Conservation (phyloP, 2,329 filamentous ascomycete species). For the Colletotrichum limetticola region DNA sequence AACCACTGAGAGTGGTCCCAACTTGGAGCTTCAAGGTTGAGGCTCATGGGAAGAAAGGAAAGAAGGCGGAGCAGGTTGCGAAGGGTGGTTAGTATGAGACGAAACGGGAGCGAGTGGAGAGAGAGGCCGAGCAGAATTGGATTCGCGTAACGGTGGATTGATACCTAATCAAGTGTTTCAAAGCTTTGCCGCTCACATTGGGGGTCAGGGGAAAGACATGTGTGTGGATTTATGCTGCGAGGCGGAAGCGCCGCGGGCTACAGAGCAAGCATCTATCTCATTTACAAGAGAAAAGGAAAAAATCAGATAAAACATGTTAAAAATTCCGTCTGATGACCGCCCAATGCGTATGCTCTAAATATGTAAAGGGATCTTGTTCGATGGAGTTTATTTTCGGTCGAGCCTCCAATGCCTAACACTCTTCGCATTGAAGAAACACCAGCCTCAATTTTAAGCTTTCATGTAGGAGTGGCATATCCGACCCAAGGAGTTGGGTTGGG, state of each 20-base stretch:
- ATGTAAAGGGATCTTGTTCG: background rate
- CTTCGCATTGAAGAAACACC: conserved; percentile 16
- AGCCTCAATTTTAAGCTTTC: background rate
- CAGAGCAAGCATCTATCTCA: conserved; percentile 9
- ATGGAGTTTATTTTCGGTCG: background rate
- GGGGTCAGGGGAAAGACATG: conserved; percentile 10
- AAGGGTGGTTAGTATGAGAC: conserved; percentile 23
- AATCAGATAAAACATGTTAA: conserved; percentile 26
- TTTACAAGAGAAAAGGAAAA: conserved; percentile 9
- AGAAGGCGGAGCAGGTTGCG: conserved; percentile 9
- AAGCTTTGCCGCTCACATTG: conserved; percentile 23
- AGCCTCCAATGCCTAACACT: background rate
- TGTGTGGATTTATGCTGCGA: conserved; percentile 1
- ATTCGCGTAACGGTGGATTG: conserved; percentile 26
- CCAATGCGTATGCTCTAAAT: background rate
- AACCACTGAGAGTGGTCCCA: background rate
- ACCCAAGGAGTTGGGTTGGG: background rate
- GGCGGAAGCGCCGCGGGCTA: background rate
- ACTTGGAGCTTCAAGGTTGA: background rate
- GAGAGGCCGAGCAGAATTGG: conserved; percentile 20
- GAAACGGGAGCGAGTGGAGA: conserved; percentile 31
- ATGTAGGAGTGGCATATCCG: background rate
- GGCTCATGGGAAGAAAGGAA: background rate
- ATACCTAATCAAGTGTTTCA: conserved; percentile 32
- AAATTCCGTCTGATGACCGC: conserved; percentile 4